Percentiles rank a stretch among this genome's conserved stretches.
Conservation (phyloP, 1,284 basidiomycete species). For the Boletellus deceptivus region DNA sequence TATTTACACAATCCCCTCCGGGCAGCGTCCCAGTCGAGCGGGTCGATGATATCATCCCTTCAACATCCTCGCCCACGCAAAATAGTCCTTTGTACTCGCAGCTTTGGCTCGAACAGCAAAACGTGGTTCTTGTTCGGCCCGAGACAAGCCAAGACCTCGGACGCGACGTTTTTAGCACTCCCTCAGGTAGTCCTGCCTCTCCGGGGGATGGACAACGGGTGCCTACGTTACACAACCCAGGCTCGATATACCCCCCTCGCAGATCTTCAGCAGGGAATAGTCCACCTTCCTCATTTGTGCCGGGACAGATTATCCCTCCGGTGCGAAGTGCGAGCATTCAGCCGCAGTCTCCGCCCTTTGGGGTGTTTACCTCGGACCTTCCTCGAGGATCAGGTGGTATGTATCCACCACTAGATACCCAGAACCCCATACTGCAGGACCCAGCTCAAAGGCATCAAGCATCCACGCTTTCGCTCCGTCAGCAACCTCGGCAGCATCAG, state of each 20-base stretch:
- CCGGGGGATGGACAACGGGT: slow-evolving; percentile 25
- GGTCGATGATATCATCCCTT: background rate
- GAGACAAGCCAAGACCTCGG: slow-evolving; percentile 8
- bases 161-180: slow-evolving; percentile 4
- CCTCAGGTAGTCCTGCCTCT: slow-evolving; percentile 14
- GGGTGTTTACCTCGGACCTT: slow-evolving; percentile 10
- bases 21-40: background rate
- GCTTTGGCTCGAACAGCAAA: slow-evolving; percentile 6
- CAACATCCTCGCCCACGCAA: slow-evolving; percentile 3
- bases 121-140: background rate
- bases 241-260: slow-evolving; percentile 13
- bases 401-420: slow-evolving; percentile 20
- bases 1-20: slow-evolving; percentile 3
- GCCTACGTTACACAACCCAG: slow-evolving; percentile 20
- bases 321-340: slow-evolving; percentile 43
- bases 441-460: slow-evolving; percentile 20
- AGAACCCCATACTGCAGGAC: slow-evolving; percentile 10
- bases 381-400: slow-evolving; percentile 12
- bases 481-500: slow-evolving; percentile 29
- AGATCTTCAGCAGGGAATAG: slow-evolving; percentile 20
- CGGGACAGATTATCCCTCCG: slow-evolving; percentile 41
- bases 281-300: slow-evolving; percentile 34
- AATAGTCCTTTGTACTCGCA: slow-evolving; percentile 5
- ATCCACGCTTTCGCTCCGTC: slow-evolving; percentile 28
- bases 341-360: slow-evolving; percentile 22